Conservation (phyloP, 148 eudicot species). For the Rhododendron griersonianum region DNA sequence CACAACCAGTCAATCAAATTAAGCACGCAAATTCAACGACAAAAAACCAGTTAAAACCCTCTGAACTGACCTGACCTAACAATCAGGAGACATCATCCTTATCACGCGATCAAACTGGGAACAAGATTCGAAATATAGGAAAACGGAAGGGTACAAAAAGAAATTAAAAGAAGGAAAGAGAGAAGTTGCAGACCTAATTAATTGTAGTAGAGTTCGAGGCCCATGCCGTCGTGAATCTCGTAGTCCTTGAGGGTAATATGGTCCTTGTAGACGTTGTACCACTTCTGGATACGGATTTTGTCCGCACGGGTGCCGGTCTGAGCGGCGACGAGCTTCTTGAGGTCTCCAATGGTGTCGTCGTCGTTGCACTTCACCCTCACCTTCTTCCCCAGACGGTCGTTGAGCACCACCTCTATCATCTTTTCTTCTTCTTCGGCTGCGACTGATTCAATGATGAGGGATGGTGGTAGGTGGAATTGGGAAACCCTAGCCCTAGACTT, state of each 20-base stretch:
- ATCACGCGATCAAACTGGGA: neutral
- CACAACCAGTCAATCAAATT: neutral
- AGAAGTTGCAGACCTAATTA: constrained; percentile 7
- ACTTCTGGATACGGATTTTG: constrained; percentile 87
- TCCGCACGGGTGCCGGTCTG: constrained; percentile 87
- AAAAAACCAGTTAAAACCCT: neutral
- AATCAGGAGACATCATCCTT: neutral
- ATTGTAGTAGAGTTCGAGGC: constrained; percentile 97
- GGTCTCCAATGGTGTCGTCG: constrained; percentile 89
- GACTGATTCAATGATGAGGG: neutral
- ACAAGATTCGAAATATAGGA: neutral
- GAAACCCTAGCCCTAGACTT: neutral
- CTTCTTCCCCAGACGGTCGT: constrained; percentile 74
- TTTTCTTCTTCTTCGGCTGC: constrained; percentile 3
- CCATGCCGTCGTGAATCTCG: constrained; percentile 98
- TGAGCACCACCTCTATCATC: constrained; percentile 76
- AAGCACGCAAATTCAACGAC: neutral
- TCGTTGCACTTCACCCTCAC: constrained; percentile 93
- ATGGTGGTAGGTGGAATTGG: neutral
- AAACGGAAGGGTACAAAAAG: neutral
- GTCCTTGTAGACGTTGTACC: constrained; percentile 90
- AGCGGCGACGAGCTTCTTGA: constrained; percentile 92
- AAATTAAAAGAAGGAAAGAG: neutral
- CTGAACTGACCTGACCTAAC: neutral
- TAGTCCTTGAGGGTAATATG: constrained; percentile 86